Evolutionary conservation across 768 basidiomycete species (phyloP), one percentile per base, ranked within the genome.

Genomic region (Agaricus subrufescens): DNA sequence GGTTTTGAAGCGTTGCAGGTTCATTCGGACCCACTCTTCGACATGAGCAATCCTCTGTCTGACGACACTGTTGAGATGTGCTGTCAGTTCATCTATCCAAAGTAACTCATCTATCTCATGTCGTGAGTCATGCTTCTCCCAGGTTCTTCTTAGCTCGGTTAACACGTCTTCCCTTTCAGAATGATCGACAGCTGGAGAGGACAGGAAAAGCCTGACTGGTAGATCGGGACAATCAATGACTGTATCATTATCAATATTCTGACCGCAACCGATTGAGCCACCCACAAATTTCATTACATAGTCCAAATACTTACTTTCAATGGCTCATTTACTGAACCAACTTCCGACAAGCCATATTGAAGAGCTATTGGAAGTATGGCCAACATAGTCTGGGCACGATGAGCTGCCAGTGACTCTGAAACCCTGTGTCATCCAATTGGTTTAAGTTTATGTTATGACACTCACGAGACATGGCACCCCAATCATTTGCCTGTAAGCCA

Each of bases 391-490:
- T 80, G 74, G 2, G 73, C 75, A n/a, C 77, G 74, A 64, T 80
- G 78, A 15, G 75, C 71, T 2, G 73, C 73, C 63, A 80, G 72
- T 1, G 75, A 79, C 69, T 80, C 79, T 81, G 54, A 8, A 57
- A 19, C 0, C 19, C 43, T 19, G 15, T 8, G n/a, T 12, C 44
- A 7, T 5, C 29, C 12, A 14, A 53, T 26, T 45, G 3, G 40
- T 19, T 12, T 1, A n/a, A 26, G 29, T n/a, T 12, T 2, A 1
- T 14, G 7, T 15, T 31, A 56, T 46, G 19, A 27, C 26, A 65
- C 82, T 48, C 60, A 86, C 85, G 82, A 46, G 84, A 84, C 49
- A 85, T 69, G 0, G 84, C 73, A 14, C 82, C 81, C 84, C 85
- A 86, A 58, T 86, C 85, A 37, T 84, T 84, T 2, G 80, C 76